Evolutionary conservation across 106 monocot genomes (phyloP).

Genomic region (Acanthochlamys bracteata): DNA sequence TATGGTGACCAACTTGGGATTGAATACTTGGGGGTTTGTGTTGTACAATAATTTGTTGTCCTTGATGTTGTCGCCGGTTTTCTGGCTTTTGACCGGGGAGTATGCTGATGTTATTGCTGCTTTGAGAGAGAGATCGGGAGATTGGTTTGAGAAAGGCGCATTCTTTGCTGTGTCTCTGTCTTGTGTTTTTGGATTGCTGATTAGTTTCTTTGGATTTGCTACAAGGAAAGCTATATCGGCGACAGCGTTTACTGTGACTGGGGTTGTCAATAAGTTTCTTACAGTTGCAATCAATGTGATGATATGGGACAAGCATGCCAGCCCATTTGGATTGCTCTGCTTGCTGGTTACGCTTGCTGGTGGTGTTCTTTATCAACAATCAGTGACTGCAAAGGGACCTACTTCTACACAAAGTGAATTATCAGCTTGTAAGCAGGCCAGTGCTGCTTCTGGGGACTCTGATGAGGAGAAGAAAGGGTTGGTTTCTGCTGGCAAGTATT

Average conservation of each 20-base stretch:
- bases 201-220: slow-evolving; percentile 97
- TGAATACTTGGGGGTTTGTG: slow-evolving; percentile 93
- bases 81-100: slow-evolving; percentile 79
- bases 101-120: slow-evolving; percentile 53
- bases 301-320: slow-evolving; percentile 94
- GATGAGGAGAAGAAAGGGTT: slow-evolving; percentile 28
- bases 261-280: slow-evolving; percentile 89
- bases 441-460: slow-evolving; percentile 16
- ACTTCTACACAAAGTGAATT: slow-evolving; percentile 14
- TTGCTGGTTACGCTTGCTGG: slow-evolving; percentile 71
- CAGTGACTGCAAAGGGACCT: slow-evolving; percentile 32
- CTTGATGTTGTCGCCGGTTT: slow-evolving; percentile 64
- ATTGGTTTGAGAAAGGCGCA: slow-evolving; percentile 36
- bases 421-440: slow-evolving; percentile 10
- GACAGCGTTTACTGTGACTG: slow-evolving; percentile 86
- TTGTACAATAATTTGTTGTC: slow-evolving; percentile 85
- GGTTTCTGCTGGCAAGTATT: slow-evolving; percentile 26
- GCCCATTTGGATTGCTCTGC: slow-evolving; percentile 50
- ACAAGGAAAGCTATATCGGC: slow-evolving; percentile 87
- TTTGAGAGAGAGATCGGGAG: slow-evolving; percentile 13
- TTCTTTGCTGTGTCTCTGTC: slow-evolving; percentile 66
- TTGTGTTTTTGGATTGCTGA: slow-evolving; percentile 73
- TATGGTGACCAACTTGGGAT: slow-evolving; percentile 69
- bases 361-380: slow-evolving; percentile 86
- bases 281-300: slow-evolving; percentile 80